These are phyloP conservation scores for Cadophora luteo-olivacea DNA, from an alignment of 2,329 filamentous ascomycete species.

Conservation along the genomic window DNA sequence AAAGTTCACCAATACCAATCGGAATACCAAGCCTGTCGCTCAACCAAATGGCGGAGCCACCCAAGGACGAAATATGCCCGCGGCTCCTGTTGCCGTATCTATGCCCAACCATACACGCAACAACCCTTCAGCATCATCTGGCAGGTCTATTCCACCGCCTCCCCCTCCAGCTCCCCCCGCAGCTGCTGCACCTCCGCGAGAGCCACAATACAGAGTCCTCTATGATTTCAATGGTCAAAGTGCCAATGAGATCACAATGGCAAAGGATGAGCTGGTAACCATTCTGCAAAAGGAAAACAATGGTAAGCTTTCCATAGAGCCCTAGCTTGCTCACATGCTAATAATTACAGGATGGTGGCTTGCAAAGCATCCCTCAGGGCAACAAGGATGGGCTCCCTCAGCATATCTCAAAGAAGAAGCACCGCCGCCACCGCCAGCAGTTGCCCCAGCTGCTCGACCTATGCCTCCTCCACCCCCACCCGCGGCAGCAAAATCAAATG, in stretches of 20 bases:
- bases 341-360: slow-evolving; percentile 86
- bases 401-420: slow-evolving; percentile 90
- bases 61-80: slow-evolving; percentile 40
- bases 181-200: slow-evolving; percentile 66
- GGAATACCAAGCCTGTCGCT: slow-evolving; percentile 44
- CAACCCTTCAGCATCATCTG: slow-evolving; percentile 58
- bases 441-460: slow-evolving; percentile 48
- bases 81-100: slow-evolving; percentile 43
- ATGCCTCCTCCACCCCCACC: slow-evolving; percentile 70
- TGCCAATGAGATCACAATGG: slow-evolving; percentile 84
- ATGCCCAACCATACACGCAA: slow-evolving; percentile 61
- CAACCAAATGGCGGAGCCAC: slow-evolving; percentile 32
- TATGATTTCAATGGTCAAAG: slow-evolving; percentile 91
- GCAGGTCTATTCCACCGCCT: slow-evolving; percentile 60
- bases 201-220: slow-evolving; percentile 85
- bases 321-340: slow-evolving; percentile 40
- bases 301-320: slow-evolving; percentile 63
- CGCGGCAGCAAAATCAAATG: slow-evolving; percentile 44
- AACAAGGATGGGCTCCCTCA: slow-evolving; percentile 93
- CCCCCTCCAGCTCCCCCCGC: slow-evolving; percentile 72
- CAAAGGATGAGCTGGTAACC: slow-evolving; percentile 80
- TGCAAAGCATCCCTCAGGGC: slow-evolving; percentile 73
- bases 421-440: slow-evolving; percentile 64
- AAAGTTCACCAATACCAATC: slow-evolving; percentile 61
- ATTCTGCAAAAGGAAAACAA: slow-evolving; percentile 95